Evolutionary conservation across 352 stramenopile species (phyloP).

Genomic region (Pythium guiyangense): DNA sequence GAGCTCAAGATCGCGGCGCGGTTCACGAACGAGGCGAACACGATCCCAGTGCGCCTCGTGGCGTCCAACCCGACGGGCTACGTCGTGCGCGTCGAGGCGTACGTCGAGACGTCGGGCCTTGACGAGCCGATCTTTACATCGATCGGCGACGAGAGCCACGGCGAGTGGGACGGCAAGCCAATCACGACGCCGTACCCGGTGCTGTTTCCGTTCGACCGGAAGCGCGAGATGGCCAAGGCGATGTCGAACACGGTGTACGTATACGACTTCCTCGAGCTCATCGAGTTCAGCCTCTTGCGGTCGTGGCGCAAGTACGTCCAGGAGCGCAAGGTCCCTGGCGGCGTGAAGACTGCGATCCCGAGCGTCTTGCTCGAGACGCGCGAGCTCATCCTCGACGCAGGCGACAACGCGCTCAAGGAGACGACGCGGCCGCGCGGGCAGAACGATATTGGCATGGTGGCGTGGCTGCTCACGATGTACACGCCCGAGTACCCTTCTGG

Average conservation of each 20-base stretch:
- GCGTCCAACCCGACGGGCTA: slow-evolving; percentile 98
- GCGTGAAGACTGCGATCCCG: slow-evolving; percentile 64
- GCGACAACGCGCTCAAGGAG: slow-evolving; percentile 52
- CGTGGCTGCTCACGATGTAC: slow-evolving; percentile 97
- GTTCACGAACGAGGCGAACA: slow-evolving; percentile 90
- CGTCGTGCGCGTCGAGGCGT: slow-evolving; percentile 98
- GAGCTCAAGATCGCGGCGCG: slow-evolving; percentile 96
- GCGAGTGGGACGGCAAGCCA: slow-evolving; percentile 93
- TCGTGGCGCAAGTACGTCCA: slow-evolving; percentile 91
- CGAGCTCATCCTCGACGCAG: slow-evolving; percentile 91
- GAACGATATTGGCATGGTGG: slow-evolving; percentile 99
- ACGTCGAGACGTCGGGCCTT: slow-evolving; percentile 94
- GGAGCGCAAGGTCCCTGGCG: slow-evolving; percentile 61
- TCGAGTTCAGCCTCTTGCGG: slow-evolving; percentile 95
- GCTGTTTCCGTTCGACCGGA: slow-evolving; percentile 93
- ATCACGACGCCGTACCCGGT: slow-evolving; percentile 97
- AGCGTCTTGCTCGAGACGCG: slow-evolving; percentile 92
- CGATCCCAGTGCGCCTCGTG: slow-evolving; percentile 95
- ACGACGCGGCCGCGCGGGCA: slow-evolving; percentile 86
- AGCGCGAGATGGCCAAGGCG: slow-evolving; percentile 88
- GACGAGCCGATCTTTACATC: slow-evolving; percentile 88
- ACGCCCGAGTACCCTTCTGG: slow-evolving; percentile 97
- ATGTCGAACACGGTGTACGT: slow-evolving; percentile 99
- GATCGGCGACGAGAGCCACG: slow-evolving; percentile 84
- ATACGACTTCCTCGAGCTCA: slow-evolving; percentile 99